phyloP scores from a whole-genome alignment of 306 rosid species.

The Pterocarpus macrocarpus region DNA sequence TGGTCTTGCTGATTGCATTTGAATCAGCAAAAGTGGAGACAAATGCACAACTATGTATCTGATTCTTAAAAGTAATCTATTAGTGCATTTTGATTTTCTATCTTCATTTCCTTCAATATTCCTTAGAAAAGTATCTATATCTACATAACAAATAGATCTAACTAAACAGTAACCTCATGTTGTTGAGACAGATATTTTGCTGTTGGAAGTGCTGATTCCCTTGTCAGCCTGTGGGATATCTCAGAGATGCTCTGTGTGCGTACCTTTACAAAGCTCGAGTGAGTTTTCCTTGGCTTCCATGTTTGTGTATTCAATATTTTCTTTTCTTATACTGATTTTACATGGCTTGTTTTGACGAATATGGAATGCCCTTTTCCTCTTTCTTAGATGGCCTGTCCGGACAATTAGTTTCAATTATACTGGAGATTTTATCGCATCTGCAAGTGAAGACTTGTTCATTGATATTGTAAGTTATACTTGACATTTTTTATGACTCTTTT shows the following conservation, averaged over 20 bases:
- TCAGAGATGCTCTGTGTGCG: conserved; percentile 96
- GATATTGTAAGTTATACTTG: conserved; percentile 77
- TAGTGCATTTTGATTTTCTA: conserved; percentile 4
- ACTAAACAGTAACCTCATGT: conserved; percentile 20
- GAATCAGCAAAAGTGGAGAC: conserved; percentile 1
- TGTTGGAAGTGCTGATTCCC: conserved; percentile 98
- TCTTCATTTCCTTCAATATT: conserved; percentile 28
- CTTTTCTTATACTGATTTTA: conserved; percentile 5
- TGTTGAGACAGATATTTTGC: conserved; percentile 76
- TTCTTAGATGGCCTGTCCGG: conserved; percentile 91
- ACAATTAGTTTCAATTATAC: conserved; percentile 92
- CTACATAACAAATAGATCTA: conserved; percentile 19
- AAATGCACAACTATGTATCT: not conserved
- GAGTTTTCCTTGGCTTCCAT: conserved; percentile 48
- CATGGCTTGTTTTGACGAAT: conserved; percentile 20
- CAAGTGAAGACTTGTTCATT: conserved; percentile 91
- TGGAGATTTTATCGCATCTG: conserved; percentile 90
- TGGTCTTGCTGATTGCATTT: conserved; percentile 19
- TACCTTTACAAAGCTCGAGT: conserved; percentile 95
- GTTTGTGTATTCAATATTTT: conserved; percentile 33
- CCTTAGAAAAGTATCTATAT: conserved; percentile 14
- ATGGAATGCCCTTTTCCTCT: conserved; percentile 35
- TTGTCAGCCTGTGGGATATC: conserved; percentile 95
- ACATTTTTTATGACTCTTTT: not conserved
- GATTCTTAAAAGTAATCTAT: not conserved